These are phyloP conservation scores for Leucocoprinus sp. DNA, from an alignment of 768 basidiomycete genomes.

Conservation along the genomic window DNA sequence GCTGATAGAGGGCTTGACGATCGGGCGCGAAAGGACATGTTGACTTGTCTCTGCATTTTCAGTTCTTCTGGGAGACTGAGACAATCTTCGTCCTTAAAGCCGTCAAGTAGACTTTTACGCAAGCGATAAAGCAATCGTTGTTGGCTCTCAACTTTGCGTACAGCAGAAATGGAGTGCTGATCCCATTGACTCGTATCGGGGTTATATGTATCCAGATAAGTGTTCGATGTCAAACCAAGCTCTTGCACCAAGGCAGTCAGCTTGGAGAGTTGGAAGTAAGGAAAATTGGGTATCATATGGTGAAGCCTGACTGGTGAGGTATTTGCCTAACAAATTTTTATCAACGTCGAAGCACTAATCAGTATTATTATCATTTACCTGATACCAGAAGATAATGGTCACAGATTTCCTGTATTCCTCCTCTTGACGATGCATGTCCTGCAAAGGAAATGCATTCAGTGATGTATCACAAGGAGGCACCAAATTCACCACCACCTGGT, in stretches of 20 bases:
- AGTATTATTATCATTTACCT: slow-evolving; percentile 27
- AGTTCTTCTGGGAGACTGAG: slow-evolving; percentile 49
- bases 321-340: slow-evolving; percentile 29
- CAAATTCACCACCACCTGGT: slow-evolving; percentile 3
- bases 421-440: slow-evolving; percentile 33
- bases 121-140: slow-evolving; percentile 57
- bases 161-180: slow-evolving; percentile 52
- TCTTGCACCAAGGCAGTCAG: slow-evolving; percentile 45
- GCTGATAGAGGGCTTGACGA: slow-evolving; percentile 6
- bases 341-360: neutral
- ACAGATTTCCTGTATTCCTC: slow-evolving; percentile 45
- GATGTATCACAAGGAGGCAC: slow-evolving; percentile 5
- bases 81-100: slow-evolving; percentile 51
- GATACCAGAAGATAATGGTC: slow-evolving; percentile 65
- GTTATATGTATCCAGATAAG: slow-evolving; percentile 58
- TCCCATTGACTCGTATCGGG: slow-evolving; percentile 53
- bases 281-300: slow-evolving; percentile 53
- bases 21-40: slow-evolving; percentile 13
- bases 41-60: slow-evolving; percentile 29
- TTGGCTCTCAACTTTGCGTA: slow-evolving; percentile 49
- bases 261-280: slow-evolving; percentile 51
- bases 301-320: slow-evolving; percentile 50
- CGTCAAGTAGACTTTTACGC: slow-evolving; percentile 50
- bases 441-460: neutral
- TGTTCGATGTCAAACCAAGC: slow-evolving; percentile 40